phyloP scores from a whole-genome alignment of 176 grass and related monocot species.

The Hordeum marinum region DNA sequence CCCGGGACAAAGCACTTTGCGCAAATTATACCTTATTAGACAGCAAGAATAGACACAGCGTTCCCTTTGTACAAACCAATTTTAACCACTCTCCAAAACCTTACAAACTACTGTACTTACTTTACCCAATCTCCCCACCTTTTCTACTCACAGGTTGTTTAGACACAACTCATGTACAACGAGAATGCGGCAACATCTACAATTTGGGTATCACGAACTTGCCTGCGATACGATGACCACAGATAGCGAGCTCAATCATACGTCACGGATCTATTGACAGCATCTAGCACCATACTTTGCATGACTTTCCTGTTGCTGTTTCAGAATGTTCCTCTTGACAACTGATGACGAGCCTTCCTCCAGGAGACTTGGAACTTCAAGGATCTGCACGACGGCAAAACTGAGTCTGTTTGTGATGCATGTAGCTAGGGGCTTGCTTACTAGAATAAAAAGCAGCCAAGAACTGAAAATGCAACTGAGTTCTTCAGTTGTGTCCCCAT shows the following conservation, averaged over 20 bases:
- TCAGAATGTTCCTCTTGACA: conserved; percentile 74
- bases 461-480: not conserved
- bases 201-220: not conserved
- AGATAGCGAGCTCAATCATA: not conserved
- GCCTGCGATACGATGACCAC: not conserved
- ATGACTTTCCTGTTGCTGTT: conserved; percentile 80
- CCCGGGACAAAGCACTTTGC: not conserved
- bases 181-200: conserved; percentile 4
- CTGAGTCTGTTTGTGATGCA: not conserved
- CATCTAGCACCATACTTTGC: conserved; percentile 53
- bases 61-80: conserved; percentile 51
- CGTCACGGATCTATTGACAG: conserved; percentile 35
- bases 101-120: conserved; percentile 23
- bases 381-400: conserved; percentile 45
- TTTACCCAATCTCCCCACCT: conserved; percentile 7
- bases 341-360: conserved; percentile 74
- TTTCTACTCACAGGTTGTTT: conserved; percentile 35
- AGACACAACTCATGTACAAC: conserved; percentile 58
- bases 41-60: not conserved
- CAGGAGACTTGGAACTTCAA: conserved; percentile 78
- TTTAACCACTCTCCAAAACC: conserved; percentile 27
- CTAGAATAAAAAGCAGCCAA: not conserved
- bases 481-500: not conserved
- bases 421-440: not conserved
- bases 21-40: not conserved